These are phyloP conservation scores for Annona squamosa DNA, from an alignment of 164 flowering plant species.

Conservation along the genomic window DNA sequence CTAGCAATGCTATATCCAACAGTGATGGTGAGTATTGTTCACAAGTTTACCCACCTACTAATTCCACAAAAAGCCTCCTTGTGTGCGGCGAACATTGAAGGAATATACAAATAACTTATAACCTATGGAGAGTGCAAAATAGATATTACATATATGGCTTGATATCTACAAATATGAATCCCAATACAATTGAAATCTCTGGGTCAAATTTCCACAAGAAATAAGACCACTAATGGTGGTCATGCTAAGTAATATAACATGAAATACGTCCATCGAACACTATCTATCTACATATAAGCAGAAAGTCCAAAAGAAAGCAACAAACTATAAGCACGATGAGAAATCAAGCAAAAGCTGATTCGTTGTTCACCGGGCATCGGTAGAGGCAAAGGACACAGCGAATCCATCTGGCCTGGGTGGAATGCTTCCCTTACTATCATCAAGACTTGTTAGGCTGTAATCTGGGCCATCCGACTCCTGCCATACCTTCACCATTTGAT, in stretches of 20 bases:
- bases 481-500: slow-evolving; percentile 66
- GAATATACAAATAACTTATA: no score
- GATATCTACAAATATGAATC: background rate
- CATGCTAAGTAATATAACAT: background rate
- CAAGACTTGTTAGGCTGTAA: slow-evolving; percentile 23
- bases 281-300: background rate
- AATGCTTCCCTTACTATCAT: slow-evolving; percentile 66
- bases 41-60: no score
- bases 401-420: slow-evolving; percentile 66
- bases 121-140: background rate
- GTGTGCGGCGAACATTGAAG: background rate
- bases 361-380: slow-evolving; percentile 39
- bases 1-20: no score
- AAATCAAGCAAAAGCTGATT: background rate
- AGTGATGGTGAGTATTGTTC: no score
- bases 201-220: background rate
- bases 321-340: background rate
- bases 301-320: background rate
- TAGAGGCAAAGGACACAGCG: slow-evolving; percentile 61
- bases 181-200: background rate
- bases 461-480: slow-evolving; percentile 48
- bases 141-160: background rate
- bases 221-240: background rate
- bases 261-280: background rate
- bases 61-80: no score